Base-by-base conservation (phyloP, 2,329 filamentous ascomycete species). In the Fusarium staphyleae region DNA sequence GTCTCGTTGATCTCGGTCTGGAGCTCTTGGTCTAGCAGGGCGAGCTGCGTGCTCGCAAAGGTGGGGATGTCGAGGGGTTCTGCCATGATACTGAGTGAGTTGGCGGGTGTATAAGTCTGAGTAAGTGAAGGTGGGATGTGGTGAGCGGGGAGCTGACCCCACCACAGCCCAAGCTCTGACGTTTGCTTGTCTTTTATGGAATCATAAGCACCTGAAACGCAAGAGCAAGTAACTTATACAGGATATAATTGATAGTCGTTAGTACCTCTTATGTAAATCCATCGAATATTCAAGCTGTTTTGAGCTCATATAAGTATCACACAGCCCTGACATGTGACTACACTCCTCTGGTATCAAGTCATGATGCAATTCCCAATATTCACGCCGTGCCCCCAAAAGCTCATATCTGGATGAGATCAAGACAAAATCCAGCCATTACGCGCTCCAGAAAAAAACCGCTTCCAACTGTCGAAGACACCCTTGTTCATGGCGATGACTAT, bases 1-100 rank as follows among this genome's bases (percentile, higher is more conserved):
- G 87, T 91, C 73, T 91, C 87, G 39, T 82, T 77, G 41, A 91
- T 78, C 72, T 95, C 90, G 66, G 86, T 85, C 65, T 86, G 80
- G 24, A 91, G 85, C 73, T 96, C 91, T 44, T 77, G 78, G 37
- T 85, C 80, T 32, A 96, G 83, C 42, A 96, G 84, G 32, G 79
- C 74, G 45, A 93, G 82, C 71, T 96, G 91, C 1, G 84, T 83
- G 39, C 77, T 73, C 9, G 90, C 89, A 72, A 95, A 96, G 39
- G 82, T 74, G 39, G 85, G 75, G 53, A 93, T 81, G 68, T 88
- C 83, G 57, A 86, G 69, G n/a, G 79, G 75, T 69, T 74, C 62
- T 57, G 22, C 7, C 22, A 24, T 39, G 35, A 30, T 30, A 18
- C 15, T 26, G 22, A 12, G 15, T 16, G 33, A 28, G 34, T 36